Evolutionary conservation across 2,329 filamentous ascomycete genomes (phyloP).

Genomic region (Scolecobasidium constrictum): DNA sequence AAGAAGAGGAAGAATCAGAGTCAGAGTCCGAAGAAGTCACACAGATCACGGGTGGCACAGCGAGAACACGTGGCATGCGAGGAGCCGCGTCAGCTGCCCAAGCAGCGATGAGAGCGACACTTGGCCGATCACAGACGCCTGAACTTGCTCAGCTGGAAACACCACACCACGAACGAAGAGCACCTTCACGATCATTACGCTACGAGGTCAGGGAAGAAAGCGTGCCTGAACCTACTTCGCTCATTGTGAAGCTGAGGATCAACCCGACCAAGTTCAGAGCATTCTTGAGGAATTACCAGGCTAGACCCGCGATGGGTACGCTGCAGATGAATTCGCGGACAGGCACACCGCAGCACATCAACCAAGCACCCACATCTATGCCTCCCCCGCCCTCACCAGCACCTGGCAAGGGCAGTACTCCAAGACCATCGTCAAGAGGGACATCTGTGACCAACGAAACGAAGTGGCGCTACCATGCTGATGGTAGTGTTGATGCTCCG

Average conservation of each 20-base stretch:
- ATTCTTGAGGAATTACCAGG: constrained; percentile 46
- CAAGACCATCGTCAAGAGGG: constrained; percentile 14
- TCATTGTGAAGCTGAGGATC: constrained; percentile 68
- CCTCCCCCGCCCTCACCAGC: constrained; percentile 40
- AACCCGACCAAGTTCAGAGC: constrained; percentile 60
- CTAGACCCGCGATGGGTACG: constrained; percentile 27
- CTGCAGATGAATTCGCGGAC: constrained; percentile 35
- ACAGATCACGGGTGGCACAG: constrained; percentile 60
- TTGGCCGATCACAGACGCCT: constrained; percentile 77
- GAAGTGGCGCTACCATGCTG: constrained; percentile 23
- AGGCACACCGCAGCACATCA: constrained; percentile 31
- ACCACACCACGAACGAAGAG: constrained; percentile 58
- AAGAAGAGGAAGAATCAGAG: constrained; percentile 79
- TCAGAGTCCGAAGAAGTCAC: constrained; percentile 28
- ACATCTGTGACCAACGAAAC: constrained; percentile 18
- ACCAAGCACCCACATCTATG: constrained; percentile 32
- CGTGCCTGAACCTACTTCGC: constrained; percentile 50
- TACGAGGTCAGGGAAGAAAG: constrained; percentile 69
- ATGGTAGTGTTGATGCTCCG: constrained; percentile 56
- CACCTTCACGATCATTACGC: constrained; percentile 45
- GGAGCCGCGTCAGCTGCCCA: constrained; percentile 80
- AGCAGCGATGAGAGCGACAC: constrained; percentile 69
- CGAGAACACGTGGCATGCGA: constrained; percentile 77
- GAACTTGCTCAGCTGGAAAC: constrained; percentile 50
- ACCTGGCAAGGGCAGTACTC: constrained; percentile 23